Base-by-base conservation (phyloP, 1,139 yeast genomes). In the Groenewaldozyma sp. region DNA sequence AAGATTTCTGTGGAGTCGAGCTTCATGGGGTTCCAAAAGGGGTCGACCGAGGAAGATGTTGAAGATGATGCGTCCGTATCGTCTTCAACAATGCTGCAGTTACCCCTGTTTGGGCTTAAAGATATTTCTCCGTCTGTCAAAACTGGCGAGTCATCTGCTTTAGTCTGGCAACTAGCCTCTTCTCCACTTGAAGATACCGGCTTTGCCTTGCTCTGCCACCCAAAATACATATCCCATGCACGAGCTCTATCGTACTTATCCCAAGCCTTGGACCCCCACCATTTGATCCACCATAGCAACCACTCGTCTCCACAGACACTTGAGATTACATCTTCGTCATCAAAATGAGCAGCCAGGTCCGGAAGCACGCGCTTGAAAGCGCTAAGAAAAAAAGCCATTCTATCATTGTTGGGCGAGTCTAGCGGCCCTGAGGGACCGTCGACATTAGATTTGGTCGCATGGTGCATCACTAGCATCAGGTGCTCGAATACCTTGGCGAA, bases 251-350 rank as follows among this genome's bases (percentile, higher is more conserved):
- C 95, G 46, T 71, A 70, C 46, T 80, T 71, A 39, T 88, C 80
- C 76, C 94, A 78, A 6, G 82, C 88, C 59, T 83, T 82, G 10
- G 93, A 74, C n/a, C 96, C 96, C 54, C 84, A 75, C 70, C 84
- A 87, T 55, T 87, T 84, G 48, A 87, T 67, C 96, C 96, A 88
- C 94, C 95, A 88, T 28, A 84, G 71, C 28, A 87, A 66, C 96
- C 96, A 88, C 54, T 82, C 93, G 51, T 83, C 93, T 51, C 84
- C 88, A 36, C 74, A 64, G 16, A 53, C 48, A 35, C 78, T 72
- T 41, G 74, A 68, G 39, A 82, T 62, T 29, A 82, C 75, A 46
- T 82, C 91, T 53, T 88, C 96, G 53, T 86, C 95, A 35, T 76
- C 80, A 49, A 88, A 75, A 48, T 77, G 83, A 44, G 73, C 74